Evolutionary conservation across 2,329 filamentous ascomycete species (phyloP), one percentile per base, ranked within the genome.

Genomic region (Nemania abortiva): DNA sequence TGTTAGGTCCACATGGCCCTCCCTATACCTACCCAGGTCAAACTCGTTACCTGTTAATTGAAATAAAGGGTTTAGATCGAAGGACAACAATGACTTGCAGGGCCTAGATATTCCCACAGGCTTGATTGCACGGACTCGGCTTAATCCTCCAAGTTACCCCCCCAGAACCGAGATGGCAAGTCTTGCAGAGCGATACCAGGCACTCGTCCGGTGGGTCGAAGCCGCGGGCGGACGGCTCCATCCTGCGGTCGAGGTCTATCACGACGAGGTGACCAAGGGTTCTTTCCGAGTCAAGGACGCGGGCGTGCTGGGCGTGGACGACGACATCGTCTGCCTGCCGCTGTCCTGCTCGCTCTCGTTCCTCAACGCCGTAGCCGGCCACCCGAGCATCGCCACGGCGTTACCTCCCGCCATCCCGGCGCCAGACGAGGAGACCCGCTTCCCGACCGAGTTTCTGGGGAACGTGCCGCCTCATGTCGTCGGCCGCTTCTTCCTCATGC

Each of bases 401-500:
- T 54, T 73, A 4, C 62, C 64, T 29, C 45, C 66, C 29, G 58
- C 66, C 56, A 65, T 70, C 55, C 9, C 29, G 42, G 31, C 37
- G 6, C 60, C 66, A 18, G 56, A 52, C 56, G 68, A 72, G 6
- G 37, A 72, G 2, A 37, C 58, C n/a, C 68, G 72, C 70, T 87
- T 92, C 55, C 85, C 88, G 0, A 57, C 72, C 0, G 75, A 76
- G 1, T 89, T 92, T 72, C 78, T 91, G 55, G 73, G 82, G 0
- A 74, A 76, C 4, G 78, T 85, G 1, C 85, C 86, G 0, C 85
- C 88, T 0, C 87, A 92, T 72, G 87, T 92, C 65, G 80, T 90
- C 57, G 86, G 88, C 9, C 86, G 90, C 3, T 91, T 93, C 79
- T 91, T 92, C 71, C 83, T 94, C 6, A 84, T 92, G 76, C 88